Evolutionary conservation across 2,329 filamentous ascomycete genomes (phyloP).

Genomic region (Exophiala viscosa): DNA sequence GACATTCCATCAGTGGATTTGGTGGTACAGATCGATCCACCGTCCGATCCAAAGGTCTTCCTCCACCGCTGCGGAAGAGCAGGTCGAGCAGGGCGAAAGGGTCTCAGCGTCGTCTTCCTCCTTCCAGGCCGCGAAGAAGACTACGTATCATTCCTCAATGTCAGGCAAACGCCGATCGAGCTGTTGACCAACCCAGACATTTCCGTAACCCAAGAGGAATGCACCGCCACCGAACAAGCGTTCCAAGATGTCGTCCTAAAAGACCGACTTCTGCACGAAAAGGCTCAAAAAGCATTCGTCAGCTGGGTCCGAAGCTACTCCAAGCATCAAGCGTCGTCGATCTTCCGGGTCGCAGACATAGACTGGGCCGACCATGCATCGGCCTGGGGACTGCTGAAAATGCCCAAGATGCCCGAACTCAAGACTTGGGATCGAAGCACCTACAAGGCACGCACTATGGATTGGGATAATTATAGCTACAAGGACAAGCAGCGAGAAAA

Average conservation of each 20-base stretch:
- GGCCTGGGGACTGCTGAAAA: conserved; percentile 78
- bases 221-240: conserved; percentile 51
- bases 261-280: conserved; percentile 73
- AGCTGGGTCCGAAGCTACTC: conserved; percentile 89
- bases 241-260: conserved; percentile 57
- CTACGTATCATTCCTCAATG: conserved; percentile 80
- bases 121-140: conserved; percentile 83
- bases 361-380: conserved; percentile 79
- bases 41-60: conserved; percentile 81
- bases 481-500: conserved; percentile 69
- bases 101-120: conserved; percentile 80
- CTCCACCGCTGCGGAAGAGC: conserved; percentile 64
- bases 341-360: conserved; percentile 77
- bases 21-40: conserved; percentile 82
- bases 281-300: conserved; percentile 86
- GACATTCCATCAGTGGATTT: conserved; percentile 91
- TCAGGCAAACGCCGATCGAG: conserved; percentile 79
- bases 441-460: conserved; percentile 58
- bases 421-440: conserved; percentile 68
- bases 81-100: conserved; percentile 63
- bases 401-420: conserved; percentile 92
- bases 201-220: conserved; percentile 59
- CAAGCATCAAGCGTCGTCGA: conserved; percentile 85
- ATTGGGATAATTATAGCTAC: conserved; percentile 67
- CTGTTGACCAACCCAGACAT: conserved; percentile 58